Base-by-base conservation (phyloP, 306 rosid genomes). In the Glycyrrhiza uralensis region DNA sequence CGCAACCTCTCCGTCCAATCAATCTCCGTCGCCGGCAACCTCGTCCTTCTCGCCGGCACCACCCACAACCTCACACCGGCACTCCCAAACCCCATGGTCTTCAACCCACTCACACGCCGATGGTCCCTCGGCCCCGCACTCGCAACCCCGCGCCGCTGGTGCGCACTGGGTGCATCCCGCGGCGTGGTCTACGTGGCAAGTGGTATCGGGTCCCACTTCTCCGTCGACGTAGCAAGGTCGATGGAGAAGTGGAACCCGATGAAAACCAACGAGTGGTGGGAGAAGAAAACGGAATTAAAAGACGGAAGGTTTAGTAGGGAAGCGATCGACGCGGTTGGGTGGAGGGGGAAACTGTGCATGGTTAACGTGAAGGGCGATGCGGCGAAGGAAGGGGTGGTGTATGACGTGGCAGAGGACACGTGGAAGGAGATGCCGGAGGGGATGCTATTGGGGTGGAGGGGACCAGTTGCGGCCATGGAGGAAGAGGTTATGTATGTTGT, bases 401-500 rank as follows among this genome's bases (percentile, higher is more conserved):
- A 89, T 58, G 89, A 93, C 54, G 81, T 80, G 23, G 83, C 61
- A 9, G 68, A 52, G 39, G 94, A 85, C 24, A 22, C 0, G 39
- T 91, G 97, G 98, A 62, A 61, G 67, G 92, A 75, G 61, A 91
- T 93, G 97, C 87, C 89, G 65, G 75, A 79, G 35, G 98, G 98
- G 7, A 91, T 93, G 98, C 28, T 87, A 4, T 70, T 19, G 0
- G 97, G 96, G 1, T 93, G 97, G 93, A 82, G 83, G 10, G 97
- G 98, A 1, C 98, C 98, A 8, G 98, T 85, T 61, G 96, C 91
- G 2, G 92, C 98, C 30, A 82, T 94, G 97, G 91, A 82, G 19
- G 96, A 89, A 57, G 82, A 85, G 0, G 88, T 66, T 12, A 78
- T 94, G 92, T 94, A 80, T 38, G 91, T 79, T 2, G 89, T 94